A percentile compares a stretch with the other conserved stretches of the same genome.
These are phyloP conservation scores for Boletus rufocinnamomeus DNA, from an alignment of 768 basidiomycete species.

Conservation along the genomic window DNA sequence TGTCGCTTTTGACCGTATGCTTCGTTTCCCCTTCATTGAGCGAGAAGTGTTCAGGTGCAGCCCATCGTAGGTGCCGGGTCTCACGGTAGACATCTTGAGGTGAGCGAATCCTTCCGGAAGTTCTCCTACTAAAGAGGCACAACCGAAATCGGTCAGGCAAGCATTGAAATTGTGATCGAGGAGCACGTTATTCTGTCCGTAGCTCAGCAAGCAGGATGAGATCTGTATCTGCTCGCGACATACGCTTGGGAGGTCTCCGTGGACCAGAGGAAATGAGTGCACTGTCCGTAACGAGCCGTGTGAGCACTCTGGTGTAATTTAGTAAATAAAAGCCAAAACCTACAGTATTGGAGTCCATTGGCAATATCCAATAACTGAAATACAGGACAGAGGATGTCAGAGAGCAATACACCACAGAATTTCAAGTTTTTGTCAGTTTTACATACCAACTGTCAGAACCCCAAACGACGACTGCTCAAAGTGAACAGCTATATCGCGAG, in stretches of 20 bases:
- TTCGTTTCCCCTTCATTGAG: background rate
- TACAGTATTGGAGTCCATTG: slow-evolving; percentile 9
- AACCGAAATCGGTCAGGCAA: slow-evolving; percentile 13
- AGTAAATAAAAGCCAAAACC: background rate
- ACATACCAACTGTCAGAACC: too few species aligned
- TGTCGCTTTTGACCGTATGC: slow-evolving; percentile 7
- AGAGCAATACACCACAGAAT: too few species aligned
- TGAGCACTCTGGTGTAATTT: too few species aligned
- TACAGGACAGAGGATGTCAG: background rate
- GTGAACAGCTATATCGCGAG: too few species aligned
- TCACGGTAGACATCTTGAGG: background rate
- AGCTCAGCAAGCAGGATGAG: background rate
- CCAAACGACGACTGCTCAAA: too few species aligned
- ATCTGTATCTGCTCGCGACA: background rate
- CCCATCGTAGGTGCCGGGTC: slow-evolving; percentile 13
- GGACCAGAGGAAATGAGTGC: slow-evolving; percentile 14
- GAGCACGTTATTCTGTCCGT: slow-evolving; percentile 13
- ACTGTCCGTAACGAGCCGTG: background rate
- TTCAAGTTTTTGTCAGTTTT: too few species aligned
- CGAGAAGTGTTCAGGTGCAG: slow-evolving; percentile 12
- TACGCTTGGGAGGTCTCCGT: slow-evolving; percentile 11
- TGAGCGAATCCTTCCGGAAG: slow-evolving; percentile 1
- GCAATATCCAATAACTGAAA: slow-evolving; percentile 11
- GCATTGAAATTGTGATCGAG: slow-evolving; percentile 10
- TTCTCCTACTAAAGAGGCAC: slow-evolving; percentile 9